phyloP scores from a whole-genome alignment of 2,329 filamentous ascomycete genomes.

The Phialocephala sp. region DNA sequence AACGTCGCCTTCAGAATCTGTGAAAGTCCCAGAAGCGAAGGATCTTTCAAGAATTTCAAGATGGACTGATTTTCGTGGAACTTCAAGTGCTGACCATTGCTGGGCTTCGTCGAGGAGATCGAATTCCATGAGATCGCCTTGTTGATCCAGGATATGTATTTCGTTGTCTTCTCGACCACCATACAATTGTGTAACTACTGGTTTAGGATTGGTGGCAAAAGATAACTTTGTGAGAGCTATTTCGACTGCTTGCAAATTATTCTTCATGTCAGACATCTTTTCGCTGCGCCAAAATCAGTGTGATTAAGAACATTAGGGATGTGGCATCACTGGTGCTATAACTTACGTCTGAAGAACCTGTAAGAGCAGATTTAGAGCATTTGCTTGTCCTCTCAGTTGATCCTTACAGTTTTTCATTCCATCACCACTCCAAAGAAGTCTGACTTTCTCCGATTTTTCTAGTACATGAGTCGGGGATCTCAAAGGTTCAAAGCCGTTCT shows the following conservation, averaged over 20 bases:
- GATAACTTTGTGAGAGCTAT: background rate
- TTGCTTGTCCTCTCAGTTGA: conserved; percentile 21
- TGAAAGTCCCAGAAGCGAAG: conserved; percentile 1
- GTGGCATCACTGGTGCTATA: background rate
- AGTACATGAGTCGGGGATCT: background rate
- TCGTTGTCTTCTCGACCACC: background rate
- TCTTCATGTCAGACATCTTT: conserved; percentile 1
- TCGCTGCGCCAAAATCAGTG: background rate
- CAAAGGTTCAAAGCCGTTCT: conserved; percentile 17
- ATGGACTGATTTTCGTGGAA: background rate
- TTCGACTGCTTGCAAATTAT: background rate
- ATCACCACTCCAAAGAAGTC: conserved; percentile 27
- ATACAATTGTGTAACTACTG: background rate
- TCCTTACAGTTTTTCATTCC: conserved; percentile 19
- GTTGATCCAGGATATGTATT: background rate
- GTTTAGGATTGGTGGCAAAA: background rate
- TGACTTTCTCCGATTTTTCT: conserved; percentile 12
- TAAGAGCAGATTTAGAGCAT: conserved; percentile 24
- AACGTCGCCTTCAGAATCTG: background rate
- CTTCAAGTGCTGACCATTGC: background rate
- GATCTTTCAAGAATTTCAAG: background rate
- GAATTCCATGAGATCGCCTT: background rate
- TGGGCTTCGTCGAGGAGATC: background rate
- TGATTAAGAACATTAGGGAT: background rate
- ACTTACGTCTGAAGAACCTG: conserved; percentile 26